Base-by-base conservation (phyloP, 176 grass and related monocot species). In the Calamus simplicifolius region DNA sequence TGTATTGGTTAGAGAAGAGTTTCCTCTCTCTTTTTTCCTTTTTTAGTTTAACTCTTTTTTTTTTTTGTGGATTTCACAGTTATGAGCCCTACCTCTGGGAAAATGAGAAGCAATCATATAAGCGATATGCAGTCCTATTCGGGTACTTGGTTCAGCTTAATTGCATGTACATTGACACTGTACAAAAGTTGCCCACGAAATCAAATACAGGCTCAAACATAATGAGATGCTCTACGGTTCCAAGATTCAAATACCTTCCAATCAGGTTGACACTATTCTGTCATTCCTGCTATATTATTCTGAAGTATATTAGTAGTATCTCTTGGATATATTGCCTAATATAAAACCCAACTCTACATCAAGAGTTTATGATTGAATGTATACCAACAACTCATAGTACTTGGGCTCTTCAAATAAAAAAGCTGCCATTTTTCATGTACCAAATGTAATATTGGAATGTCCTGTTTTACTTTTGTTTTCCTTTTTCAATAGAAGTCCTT, bases 51-150 rank as follows among this genome's bases (percentile, higher is more conserved):
- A 69, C 31, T 74, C 28, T 72, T 69, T 43, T 52, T 31, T 67
- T n/a, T 16, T 82, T 28, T 73, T 14, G 70, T 51, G 13, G 14
- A 66, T 80, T 35, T 65, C 85, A 78, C 82, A 99, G 94, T 79
- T 99, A 99, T 71, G 94, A 99, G 59, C 64, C 85, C 63, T 99
- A 99, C 63, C 61, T 99, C 16, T 93, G 94, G 94, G 88, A 93
- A 85, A 99, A 99, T 62, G 94, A 99, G 88, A 92, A 99, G 73
- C 94, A 99, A 79, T 99, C 85, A 75, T 99, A 99, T 76, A 99
- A 92, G 79, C 80, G 88, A 27, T 89, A 81, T 56, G 88, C 86
- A 25, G 94, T 99, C 73, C 77, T 99, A 58, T 93, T 99, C 21
- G 94, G n/a, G 18, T 99, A 86, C 75, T 81, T 99, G 63, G 94